phyloP scores from a whole-genome alignment of 2,329 filamentous ascomycete species.

The Fusarium tjaetaba region DNA sequence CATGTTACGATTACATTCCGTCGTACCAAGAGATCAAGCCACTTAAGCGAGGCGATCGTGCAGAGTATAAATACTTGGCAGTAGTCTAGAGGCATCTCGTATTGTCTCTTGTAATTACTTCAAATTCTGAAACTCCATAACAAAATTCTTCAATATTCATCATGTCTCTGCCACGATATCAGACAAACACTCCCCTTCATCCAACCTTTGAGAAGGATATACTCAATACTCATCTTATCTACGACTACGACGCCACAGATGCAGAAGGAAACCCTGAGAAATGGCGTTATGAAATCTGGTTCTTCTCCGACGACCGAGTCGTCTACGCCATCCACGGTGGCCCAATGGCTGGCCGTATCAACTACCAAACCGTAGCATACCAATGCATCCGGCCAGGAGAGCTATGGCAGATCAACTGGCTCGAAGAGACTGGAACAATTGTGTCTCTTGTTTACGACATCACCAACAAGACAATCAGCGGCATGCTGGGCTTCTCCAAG shows the following conservation, averaged over 20 bases:
- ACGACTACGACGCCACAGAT: constrained; percentile 64
- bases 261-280: constrained; percentile 61
- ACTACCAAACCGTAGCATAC: constrained; percentile 64
- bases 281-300: constrained; percentile 72
- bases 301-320: constrained; percentile 62
- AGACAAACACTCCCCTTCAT: constrained; percentile 41
- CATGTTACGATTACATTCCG: background rate
- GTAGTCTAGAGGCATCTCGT: fast-evolving
- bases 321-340: constrained; percentile 69
- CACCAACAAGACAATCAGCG: constrained; percentile 57
- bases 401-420: constrained; percentile 69
- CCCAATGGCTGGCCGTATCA: constrained; percentile 65
- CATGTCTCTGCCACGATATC: constrained; percentile 39
- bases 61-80: background rate
- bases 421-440: constrained; percentile 68
- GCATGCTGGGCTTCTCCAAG: constrained; percentile 63
- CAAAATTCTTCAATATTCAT: background rate
- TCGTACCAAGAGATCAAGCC: background rate
- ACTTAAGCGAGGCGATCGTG: background rate
- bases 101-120: background rate
- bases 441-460: constrained; percentile 67
- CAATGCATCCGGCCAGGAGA: constrained; percentile 67
- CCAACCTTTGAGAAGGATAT: constrained; percentile 58
- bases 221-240: constrained; percentile 63
- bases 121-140: too few species aligned